A percentile compares a stretch with the other conserved stretches of the same genome.
Evolutionary conservation across 192 early-diverging fungal genomes (phyloP).

Genomic region (Coemansia sp.): DNA sequence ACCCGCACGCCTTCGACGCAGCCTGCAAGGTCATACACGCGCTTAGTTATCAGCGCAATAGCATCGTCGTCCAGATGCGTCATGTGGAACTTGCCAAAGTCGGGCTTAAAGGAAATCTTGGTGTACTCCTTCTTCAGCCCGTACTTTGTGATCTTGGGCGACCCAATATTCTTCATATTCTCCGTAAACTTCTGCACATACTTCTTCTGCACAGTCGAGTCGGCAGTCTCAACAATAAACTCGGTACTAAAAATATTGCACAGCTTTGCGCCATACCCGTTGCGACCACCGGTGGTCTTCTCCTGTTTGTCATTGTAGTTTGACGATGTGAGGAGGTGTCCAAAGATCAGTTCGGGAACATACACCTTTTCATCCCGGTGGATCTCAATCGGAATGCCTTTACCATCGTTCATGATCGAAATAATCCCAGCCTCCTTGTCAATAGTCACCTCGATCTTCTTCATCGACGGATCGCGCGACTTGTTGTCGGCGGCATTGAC

Average conservation of each 20-base stretch:
- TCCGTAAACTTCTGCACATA: slow-evolving; percentile 84
- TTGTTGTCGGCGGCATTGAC: slow-evolving; percentile 97
- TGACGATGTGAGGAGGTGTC: slow-evolving; percentile 92
- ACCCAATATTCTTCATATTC: slow-evolving; percentile 84
- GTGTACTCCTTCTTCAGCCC: slow-evolving; percentile 79
- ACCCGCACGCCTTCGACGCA: slow-evolving; percentile 82
- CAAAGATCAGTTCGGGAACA: slow-evolving; percentile 97
- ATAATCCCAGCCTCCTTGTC: slow-evolving; percentile 75
- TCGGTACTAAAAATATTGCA: slow-evolving; percentile 97
- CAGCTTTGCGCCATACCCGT: slow-evolving; percentile 92
- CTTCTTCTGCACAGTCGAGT: slow-evolving; percentile 66
- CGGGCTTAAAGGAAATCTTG: slow-evolving; percentile 91
- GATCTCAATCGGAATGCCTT: slow-evolving; percentile 92
- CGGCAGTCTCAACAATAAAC: slow-evolving; percentile 91
- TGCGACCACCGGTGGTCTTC: slow-evolving; percentile 93
- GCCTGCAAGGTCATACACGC: slow-evolving; percentile 93
- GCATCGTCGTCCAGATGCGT: slow-evolving; percentile 80
- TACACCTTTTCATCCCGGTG: slow-evolving; percentile 88
- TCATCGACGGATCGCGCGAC: slow-evolving; percentile 87
- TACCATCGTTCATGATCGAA: slow-evolving; percentile 92
- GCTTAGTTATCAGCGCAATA: slow-evolving; percentile 83
- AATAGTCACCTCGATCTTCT: slow-evolving; percentile 84
- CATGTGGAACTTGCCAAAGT: slow-evolving; percentile 92
- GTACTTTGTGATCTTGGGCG: slow-evolving; percentile 72
- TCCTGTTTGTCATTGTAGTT: slow-evolving; percentile 97